Evolutionary conservation across 306 rosid genomes (phyloP).

Genomic region (Lagenaria siceraria): DNA sequence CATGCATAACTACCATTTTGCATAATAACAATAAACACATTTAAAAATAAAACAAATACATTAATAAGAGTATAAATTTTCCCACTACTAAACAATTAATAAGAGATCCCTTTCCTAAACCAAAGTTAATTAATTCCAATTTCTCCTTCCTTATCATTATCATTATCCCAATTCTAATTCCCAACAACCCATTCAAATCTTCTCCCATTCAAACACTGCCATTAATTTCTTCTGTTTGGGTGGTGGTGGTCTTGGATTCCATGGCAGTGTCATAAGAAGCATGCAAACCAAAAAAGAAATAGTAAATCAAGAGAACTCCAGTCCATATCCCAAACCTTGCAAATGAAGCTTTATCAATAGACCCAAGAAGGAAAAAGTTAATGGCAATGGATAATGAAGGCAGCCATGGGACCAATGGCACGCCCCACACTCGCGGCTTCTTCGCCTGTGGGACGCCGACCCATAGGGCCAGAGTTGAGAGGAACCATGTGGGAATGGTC

Average conservation of each 20-base stretch:
- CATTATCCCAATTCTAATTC: too few relatives aligned
- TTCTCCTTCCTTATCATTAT: too few relatives aligned
- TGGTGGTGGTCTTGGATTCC: background rate
- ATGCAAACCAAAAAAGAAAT: constrained; percentile 44
- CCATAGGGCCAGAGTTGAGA: constrained; percentile 34
- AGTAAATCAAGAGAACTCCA: constrained; percentile 26
- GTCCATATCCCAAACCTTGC: constrained; percentile 48
- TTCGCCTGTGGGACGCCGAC: constrained; percentile 51
- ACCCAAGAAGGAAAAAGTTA: constrained; percentile 70
- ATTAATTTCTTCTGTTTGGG: too few relatives aligned
- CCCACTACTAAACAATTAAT: too few relatives aligned
- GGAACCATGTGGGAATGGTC: constrained; percentile 33
- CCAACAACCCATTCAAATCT: too few relatives aligned
- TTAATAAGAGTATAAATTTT: too few relatives aligned
- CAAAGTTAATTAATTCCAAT: too few relatives aligned
- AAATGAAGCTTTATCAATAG: constrained; percentile 47
- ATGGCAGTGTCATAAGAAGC: constrained; percentile 51
- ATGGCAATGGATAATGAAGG: constrained; percentile 58
- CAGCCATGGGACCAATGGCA: constrained; percentile 68
- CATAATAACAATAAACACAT: too few relatives aligned
- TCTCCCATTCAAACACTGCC: background rate
- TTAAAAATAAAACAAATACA: too few relatives aligned
- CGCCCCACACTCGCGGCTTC: constrained; percentile 58
- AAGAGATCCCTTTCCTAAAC: too few relatives aligned
- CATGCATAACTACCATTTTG: too few relatives aligned